Base-by-base conservation (phyloP, 2,329 filamentous ascomycete genomes). In the Penicillium glabrum region DNA sequence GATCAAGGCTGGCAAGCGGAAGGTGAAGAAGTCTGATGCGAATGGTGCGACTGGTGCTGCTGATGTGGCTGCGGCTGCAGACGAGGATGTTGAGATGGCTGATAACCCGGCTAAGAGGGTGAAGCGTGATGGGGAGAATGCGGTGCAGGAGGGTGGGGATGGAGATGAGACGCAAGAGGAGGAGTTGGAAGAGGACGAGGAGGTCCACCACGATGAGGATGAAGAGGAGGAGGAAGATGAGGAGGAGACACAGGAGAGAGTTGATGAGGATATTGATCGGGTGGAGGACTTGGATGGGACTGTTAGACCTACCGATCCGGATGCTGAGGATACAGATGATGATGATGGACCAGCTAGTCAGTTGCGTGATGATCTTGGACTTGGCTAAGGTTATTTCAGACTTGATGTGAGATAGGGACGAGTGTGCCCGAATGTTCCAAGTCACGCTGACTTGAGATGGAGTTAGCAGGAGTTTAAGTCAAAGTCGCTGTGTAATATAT, bases 1-100 rank as follows among this genome's bases (percentile, higher is more conserved):
- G 55, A 67, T 77, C 60, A 76, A 77, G 57, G 77, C 74, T 33
- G 70, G 72, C 27, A 77, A 76, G 64, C 72, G 74, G 46, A 69
- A 70, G 63, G 77, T 81, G 61, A 82, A 82, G 31, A 79, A 77
- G 29, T 51, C 79, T 19, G 70, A 76, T 54, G 81, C 75, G 2
- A 59, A 60, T 47, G 78, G 79, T 1, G 65, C 53, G 6, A 46
- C 29, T 24, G 45, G n/a, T 9, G 61, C 51, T 24, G 43, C 46
- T 54, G 11, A 48, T 27, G 27, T 51, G 45, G 47, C 52, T 13
- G 44, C 29, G 11, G 57, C 58, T 31, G 57, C 31, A 16, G 62
- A 69, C 49, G 61, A 57, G 27, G 63, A 70, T 53, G 58, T 62
- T 5, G 59, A 59, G 51, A 63, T 58, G 56, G 49, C 50, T 47